Base-by-base conservation (phyloP, 116 monocot genomes). In the Papilionanthe hybrid region DNA sequence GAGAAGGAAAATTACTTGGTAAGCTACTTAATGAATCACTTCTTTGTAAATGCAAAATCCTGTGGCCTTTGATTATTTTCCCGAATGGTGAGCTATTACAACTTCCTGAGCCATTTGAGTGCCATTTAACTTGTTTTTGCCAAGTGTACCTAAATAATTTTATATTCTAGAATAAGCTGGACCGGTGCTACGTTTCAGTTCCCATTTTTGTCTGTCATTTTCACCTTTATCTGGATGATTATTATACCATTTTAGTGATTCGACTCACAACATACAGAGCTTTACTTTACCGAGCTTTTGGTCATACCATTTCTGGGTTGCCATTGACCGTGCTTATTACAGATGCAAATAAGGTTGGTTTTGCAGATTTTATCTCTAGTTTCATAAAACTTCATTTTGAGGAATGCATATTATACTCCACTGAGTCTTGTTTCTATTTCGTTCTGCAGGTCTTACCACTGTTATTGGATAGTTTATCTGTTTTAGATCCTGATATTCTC, bases 231-330 rank as follows among this genome's bases (percentile, higher is more conserved):
- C 6, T 73, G 43, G 42, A 22, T 73, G 42, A 18, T 73, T 43
- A 73, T 43, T 71, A 7, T 73, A 73, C 42, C 1, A 13, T 27
- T 75, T 23, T 75, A 75, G n/a, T 49, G 27, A 49, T 49, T 28
- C 9, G 0, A 48, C 23, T 49, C 27, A 1, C 5, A 42, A 49
- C 27, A 50, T 49, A 65, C 89, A 99, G 99, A 84, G 67, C 53
- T 71, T 63, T 56, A 58, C 78, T 99, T 6, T 95, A 89, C 86
- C 88, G 81, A 79, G 95, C 95, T 89, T 87, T 99, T 80, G 95
- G 89, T 60, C 90, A 95, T 83, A 67, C 94, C 75, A 84, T 99
- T 81, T 90, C 86, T 28, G 73, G 90, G 67, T 86, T 93, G 81
- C 99, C 99, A 73, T 82, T 88, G 75, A 69, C 84, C 81, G 93